Evolutionary conservation across 2,329 filamentous ascomycete genomes (phyloP).

Genomic region (Dactylellina drechsleri): DNA sequence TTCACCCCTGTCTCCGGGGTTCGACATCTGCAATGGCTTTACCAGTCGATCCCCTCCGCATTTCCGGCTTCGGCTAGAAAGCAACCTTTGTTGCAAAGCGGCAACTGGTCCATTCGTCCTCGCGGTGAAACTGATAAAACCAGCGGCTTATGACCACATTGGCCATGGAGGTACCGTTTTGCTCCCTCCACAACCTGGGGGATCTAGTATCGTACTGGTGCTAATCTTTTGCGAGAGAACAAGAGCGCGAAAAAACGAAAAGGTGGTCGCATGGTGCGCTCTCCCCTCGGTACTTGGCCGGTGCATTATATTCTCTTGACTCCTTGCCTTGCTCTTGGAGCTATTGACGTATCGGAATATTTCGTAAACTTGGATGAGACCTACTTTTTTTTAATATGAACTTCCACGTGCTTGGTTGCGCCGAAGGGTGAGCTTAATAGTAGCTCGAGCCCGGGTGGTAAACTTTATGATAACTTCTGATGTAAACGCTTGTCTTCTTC

Average conservation of each 20-base stretch:
- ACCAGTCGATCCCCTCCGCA: slow-evolving; percentile 50
- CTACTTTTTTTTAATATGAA: slow-evolving; percentile 21
- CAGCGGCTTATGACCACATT: slow-evolving; percentile 46
- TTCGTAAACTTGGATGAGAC: slow-evolving; percentile 32
- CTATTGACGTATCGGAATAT: slow-evolving; percentile 41
- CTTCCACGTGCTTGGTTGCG: slow-evolving; percentile 42
- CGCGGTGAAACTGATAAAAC: slow-evolving; percentile 19
- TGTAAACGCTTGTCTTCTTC: slow-evolving; percentile 6
- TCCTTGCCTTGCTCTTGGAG: slow-evolving; percentile 22
- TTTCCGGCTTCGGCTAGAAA: slow-evolving; percentile 55
- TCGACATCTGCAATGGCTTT: slow-evolving; percentile 23
- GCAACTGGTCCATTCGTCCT: slow-evolving; percentile 55
- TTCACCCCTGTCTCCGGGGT: slow-evolving; percentile 53
- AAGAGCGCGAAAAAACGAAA: slow-evolving; percentile 2
- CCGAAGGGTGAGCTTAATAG: slow-evolving; percentile 45
- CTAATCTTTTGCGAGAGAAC: background rate
- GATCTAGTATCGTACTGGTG: slow-evolving; percentile 13
- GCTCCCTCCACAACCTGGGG: slow-evolving; percentile 10
- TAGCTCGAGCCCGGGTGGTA: slow-evolving; percentile 19
- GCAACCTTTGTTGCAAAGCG: slow-evolving; percentile 35
- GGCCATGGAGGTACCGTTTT: background rate
- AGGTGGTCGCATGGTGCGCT: slow-evolving; percentile 41
- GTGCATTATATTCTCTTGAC: slow-evolving; percentile 15
- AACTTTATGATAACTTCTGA: slow-evolving; percentile 46
- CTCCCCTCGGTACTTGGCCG: slow-evolving; percentile 53